phyloP scores from a whole-genome alignment of 2,329 filamentous ascomycete genomes.

The Diplodia mutila region DNA sequence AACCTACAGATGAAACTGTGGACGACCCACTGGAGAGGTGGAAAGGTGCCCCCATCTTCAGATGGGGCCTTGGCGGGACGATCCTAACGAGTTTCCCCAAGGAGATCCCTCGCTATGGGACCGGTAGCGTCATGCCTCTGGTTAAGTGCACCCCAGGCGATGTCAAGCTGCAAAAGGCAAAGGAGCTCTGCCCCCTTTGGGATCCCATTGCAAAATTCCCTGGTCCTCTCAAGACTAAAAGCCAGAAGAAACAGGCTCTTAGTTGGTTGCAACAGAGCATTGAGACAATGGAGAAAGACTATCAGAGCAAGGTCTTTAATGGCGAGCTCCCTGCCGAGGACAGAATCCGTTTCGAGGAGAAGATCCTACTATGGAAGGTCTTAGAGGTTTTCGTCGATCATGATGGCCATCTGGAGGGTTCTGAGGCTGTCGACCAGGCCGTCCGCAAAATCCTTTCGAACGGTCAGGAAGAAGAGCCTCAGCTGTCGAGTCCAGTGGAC shows the following conservation, averaged over 20 bases:
- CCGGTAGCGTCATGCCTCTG: constrained; percentile 72
- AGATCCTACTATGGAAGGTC: constrained; percentile 84
- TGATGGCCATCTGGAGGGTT: constrained; percentile 81
- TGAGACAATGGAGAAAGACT: constrained; percentile 66
- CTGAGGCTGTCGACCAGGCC: constrained; percentile 69
- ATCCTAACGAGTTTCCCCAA: constrained; percentile 86
- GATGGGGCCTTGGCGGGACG: constrained; percentile 84
- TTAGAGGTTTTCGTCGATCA: constrained; percentile 80
- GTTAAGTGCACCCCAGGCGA: constrained; percentile 83
- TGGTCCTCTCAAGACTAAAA: constrained; percentile 83
- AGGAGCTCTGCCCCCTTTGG: constrained; percentile 70
- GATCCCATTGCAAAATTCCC: constrained; percentile 82
- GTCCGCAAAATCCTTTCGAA: constrained; percentile 69
- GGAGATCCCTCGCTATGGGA: constrained; percentile 82
- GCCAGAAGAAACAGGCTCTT: constrained; percentile 92
- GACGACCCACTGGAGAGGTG: constrained; percentile 83
- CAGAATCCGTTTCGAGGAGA: constrained; percentile 76
- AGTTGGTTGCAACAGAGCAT: constrained; percentile 81
- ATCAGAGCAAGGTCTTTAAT: constrained; percentile 52
- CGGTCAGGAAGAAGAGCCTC: constrained; percentile 22
- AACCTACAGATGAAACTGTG: constrained; percentile 59
- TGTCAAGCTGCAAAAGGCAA: constrained; percentile 75
- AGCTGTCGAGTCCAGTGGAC: constrained; percentile 34
- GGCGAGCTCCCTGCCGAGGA: constrained; percentile 57
- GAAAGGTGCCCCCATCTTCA: constrained; percentile 85